These are phyloP conservation scores for Penicillium sp. DNA, from an alignment of 2,329 filamentous ascomycete genomes.

Conservation along the genomic window DNA sequence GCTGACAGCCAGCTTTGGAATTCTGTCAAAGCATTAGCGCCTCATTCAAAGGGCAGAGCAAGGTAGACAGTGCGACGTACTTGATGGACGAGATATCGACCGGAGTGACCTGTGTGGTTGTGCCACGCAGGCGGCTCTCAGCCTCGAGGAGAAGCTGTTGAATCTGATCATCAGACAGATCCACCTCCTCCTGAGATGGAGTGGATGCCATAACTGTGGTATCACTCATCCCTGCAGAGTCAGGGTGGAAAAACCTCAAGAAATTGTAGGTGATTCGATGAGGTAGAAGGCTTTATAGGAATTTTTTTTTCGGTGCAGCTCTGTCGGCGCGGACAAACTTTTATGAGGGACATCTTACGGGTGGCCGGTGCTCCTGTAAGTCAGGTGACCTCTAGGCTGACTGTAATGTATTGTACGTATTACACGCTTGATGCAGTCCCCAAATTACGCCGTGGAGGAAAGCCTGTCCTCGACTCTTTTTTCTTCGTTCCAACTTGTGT, in stretches of 20 bases:
- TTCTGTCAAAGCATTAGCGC: constrained; percentile 24
- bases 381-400: constrained; percentile 4
- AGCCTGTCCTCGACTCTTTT: too few species aligned
- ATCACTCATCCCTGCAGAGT: constrained; percentile 17
- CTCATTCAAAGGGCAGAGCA: neutral
- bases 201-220: constrained; percentile 7
- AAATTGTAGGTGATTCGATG: constrained; percentile 2
- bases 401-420: too few species aligned
- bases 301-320: constrained; percentile 19
- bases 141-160: constrained; percentile 59
- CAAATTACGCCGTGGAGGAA: too few species aligned
- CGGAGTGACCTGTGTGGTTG: constrained; percentile 15
- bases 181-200: constrained; percentile 29
- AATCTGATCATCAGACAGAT: constrained; percentile 59
- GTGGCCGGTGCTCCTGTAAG: neutral
- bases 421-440: neutral
- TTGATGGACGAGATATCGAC: constrained; percentile 11
- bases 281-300: constrained; percentile 12
- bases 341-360: constrained; percentile 6
- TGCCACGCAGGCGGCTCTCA: constrained; percentile 49
- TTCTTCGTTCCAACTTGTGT: too few species aligned
- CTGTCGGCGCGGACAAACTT: constrained; percentile 18
- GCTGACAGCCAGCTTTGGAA: constrained; percentile 48
- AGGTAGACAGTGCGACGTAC: constrained; percentile 5
- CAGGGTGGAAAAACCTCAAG: constrained; percentile 2